Evolutionary conservation across 148 eudicot genomes (phyloP).

Genomic region (Suaeda aralocaspica): DNA sequence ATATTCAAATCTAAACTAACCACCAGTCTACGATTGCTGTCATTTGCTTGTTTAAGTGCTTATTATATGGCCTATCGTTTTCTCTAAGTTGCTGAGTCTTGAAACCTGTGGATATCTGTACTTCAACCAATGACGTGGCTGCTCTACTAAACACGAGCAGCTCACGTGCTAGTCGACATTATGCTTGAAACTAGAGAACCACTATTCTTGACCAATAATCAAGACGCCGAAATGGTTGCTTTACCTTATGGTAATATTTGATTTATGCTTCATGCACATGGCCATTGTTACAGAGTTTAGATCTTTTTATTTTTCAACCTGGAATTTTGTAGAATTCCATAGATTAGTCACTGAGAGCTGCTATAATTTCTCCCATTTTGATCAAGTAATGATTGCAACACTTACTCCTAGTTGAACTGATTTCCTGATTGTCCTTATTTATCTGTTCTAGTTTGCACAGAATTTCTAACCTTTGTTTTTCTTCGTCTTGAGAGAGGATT

Average conservation of each 20-base stretch:
- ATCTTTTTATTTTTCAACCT: slow-evolving; percentile 13
- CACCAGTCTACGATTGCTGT: slow-evolving; percentile 4
- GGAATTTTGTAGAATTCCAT: slow-evolving; percentile 17
- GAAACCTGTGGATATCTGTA: slow-evolving; percentile 24
- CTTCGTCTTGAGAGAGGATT: not conserved
- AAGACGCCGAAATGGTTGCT: slow-evolving; percentile 31
- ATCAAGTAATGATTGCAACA: slow-evolving; percentile 34
- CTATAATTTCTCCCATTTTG: slow-evolving; percentile 26
- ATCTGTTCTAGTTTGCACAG: slow-evolving; percentile 13
- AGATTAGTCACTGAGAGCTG: slow-evolving; percentile 1
- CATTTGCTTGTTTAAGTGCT: slow-evolving; percentile 2
- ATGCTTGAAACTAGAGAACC: slow-evolving; percentile 35
- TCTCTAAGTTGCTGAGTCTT: slow-evolving; percentile 24
- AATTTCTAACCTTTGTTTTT: slow-evolving; percentile 6
- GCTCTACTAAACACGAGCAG: slow-evolving; percentile 14
- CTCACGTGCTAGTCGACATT: slow-evolving; percentile 36
- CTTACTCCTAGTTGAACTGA: slow-evolving; percentile 15
- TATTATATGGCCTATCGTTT: slow-evolving; percentile 20
- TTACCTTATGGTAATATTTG: slow-evolving; percentile 5
- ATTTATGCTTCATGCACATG: slow-evolving; percentile 27
- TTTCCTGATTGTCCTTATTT: slow-evolving; percentile 5
- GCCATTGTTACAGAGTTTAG: slow-evolving; percentile 14
- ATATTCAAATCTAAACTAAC: slow-evolving; percentile 18
- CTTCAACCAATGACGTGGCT: slow-evolving; percentile 23
- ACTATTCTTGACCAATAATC: slow-evolving; percentile 25